A percentile compares a stretch with the other conserved stretches of the same genome.
Evolutionary conservation across 768 basidiomycete genomes (phyloP).

Genomic region (Galerina marginata): DNA sequence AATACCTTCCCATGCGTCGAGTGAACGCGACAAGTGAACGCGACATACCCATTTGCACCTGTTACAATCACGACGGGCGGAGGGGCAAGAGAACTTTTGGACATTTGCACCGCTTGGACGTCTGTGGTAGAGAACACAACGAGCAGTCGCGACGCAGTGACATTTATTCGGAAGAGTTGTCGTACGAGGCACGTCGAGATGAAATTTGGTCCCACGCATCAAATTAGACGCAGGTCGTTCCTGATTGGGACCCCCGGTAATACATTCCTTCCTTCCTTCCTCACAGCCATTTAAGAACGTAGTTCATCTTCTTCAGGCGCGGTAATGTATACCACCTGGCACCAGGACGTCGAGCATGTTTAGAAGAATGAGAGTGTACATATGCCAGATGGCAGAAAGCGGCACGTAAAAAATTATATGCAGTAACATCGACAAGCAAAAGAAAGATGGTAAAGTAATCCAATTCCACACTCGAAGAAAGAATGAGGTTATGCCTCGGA

Average conservation of each 20-base stretch:
- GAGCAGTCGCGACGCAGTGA: neutral
- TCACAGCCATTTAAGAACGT: no score
- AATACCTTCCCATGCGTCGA: neutral
- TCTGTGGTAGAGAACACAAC: neutral
- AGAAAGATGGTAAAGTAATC: slow-evolving; percentile 12
- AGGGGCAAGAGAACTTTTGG: slow-evolving; percentile 12
- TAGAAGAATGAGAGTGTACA: neutral
- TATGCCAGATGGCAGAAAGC: neutral
- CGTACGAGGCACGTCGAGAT: slow-evolving; percentile 16
- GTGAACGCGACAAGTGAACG: neutral
- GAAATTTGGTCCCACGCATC: slow-evolving; percentile 1
- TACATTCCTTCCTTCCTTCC: no score
- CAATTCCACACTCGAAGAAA: slow-evolving; percentile 14
- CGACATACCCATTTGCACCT: slow-evolving; percentile 67
- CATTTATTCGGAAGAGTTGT: neutral
- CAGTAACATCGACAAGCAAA: slow-evolving; percentile 26
- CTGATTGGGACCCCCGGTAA: no score
- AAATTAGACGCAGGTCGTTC: no score
- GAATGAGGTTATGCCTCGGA: slow-evolving; percentile 39
- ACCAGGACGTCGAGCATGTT: neutral
- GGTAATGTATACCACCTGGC: neutral
- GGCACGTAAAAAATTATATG: slow-evolving; percentile 13
- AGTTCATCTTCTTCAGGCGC: no score
- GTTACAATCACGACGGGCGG: slow-evolving; percentile 66
- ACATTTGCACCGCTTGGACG: slow-evolving; percentile 10